Conservation (phyloP, 129 eudicot species). For the Daucus carota region DNA sequence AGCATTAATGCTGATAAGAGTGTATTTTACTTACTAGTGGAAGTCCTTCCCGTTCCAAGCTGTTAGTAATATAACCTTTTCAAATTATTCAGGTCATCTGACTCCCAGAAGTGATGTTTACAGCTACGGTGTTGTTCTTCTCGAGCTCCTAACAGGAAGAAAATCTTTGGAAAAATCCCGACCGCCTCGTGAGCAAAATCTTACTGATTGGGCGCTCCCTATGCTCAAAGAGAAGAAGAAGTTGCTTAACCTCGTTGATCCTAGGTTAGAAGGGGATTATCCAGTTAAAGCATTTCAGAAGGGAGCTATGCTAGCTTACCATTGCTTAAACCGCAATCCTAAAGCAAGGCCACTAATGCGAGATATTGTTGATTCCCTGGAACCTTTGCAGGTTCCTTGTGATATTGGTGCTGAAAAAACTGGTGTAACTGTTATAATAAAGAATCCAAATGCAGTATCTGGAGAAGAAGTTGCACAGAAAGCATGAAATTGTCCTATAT, state of each 20-base stretch:
- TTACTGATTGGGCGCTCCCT: conserved; percentile 92
- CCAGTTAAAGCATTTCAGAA: conserved; percentile 79
- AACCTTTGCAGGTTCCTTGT: conserved; percentile 64
- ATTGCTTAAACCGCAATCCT: conserved; percentile 87
- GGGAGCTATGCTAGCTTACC: conserved; percentile 96
- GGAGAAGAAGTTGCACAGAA: conserved; percentile 21
- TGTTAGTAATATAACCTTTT: neutral
- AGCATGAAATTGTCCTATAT: neutral
- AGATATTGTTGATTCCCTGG: conserved; percentile 89
- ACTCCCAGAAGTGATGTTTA: conserved; percentile 91
- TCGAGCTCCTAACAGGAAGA: conserved; percentile 89
- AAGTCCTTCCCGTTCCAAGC: neutral
- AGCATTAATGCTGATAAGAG: neutral
- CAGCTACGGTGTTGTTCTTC: conserved; percentile 87
- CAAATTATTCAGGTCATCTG: conserved; percentile 56
- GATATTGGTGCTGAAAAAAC: conserved; percentile 24
- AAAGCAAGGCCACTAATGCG: conserved; percentile 97
- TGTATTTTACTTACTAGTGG: neutral
- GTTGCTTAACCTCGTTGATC: conserved; percentile 62
- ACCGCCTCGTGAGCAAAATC: conserved; percentile 84
- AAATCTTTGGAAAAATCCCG: conserved; percentile 84
- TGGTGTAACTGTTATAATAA: conserved; percentile 32
- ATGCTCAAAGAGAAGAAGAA: conserved; percentile 82
- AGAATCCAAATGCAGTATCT: conserved; percentile 20
- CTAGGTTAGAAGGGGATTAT: conserved; percentile 71